Conservation (phyloP, 1,139 yeast species). For the Pichia inconspicua region DNA sequence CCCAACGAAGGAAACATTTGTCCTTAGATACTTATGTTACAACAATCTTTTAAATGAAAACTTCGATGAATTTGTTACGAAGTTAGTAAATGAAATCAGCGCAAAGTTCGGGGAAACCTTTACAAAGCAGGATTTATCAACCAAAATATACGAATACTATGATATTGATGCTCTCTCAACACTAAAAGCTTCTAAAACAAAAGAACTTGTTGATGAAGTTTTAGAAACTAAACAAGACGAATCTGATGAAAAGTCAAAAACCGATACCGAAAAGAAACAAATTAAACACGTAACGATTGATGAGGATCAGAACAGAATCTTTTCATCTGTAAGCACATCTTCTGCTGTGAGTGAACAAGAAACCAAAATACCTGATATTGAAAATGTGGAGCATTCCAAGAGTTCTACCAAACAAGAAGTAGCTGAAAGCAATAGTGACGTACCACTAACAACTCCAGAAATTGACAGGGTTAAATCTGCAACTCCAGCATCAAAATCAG, state of each 20-base stretch:
- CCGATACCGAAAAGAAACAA: constrained; percentile 1
- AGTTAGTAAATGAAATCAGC: constrained; percentile 14
- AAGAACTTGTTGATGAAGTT: background rate
- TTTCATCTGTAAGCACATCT: background rate
- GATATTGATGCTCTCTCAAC: constrained; percentile 23
- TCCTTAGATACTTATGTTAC: constrained; percentile 21
- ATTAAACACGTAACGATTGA: constrained; percentile 14
- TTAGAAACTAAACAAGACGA: background rate
- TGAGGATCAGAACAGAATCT: constrained; percentile 10
- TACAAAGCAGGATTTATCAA: constrained; percentile 15
- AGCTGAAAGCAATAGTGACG: background rate
- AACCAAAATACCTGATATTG: background rate
- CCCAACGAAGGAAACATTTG: constrained; percentile 14
- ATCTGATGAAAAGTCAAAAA: background rate
- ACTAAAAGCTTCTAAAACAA: constrained; percentile 14
- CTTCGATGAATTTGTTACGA: constrained; percentile 17
- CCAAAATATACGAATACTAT: constrained; percentile 21
- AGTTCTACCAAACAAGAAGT: background rate
- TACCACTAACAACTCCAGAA: too few species aligned
- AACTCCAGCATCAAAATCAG: too few species aligned
- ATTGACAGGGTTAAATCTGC: too few species aligned
- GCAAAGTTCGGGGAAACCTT: constrained; percentile 30
- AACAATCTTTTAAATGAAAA: constrained; percentile 18
- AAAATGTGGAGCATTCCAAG: background rate
- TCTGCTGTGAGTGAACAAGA: background rate